A percentile compares a stretch with the other conserved stretches of the same genome.
These are phyloP conservation scores for Rhodotorula sp. DNA, from an alignment of 1,284 basidiomycete genomes.

Conservation along the genomic window DNA sequence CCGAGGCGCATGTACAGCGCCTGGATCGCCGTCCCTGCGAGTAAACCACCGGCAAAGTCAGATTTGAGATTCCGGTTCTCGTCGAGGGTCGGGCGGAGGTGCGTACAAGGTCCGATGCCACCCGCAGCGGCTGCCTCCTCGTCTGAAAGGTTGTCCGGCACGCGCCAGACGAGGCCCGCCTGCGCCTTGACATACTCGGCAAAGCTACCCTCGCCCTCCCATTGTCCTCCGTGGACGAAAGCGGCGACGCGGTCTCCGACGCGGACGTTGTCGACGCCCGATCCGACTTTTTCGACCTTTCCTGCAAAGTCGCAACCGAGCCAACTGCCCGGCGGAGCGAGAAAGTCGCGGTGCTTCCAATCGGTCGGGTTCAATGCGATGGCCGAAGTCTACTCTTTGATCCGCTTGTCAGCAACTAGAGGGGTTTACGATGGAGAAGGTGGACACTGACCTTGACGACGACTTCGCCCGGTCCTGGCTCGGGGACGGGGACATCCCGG, in stretches of 20 bases:
- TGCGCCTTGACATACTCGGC: conserved; percentile 51
- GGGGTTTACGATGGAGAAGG: background rate
- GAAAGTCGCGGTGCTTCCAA: conserved; percentile 47
- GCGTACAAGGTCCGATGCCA: conserved; percentile 35
- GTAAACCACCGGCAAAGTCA: background rate
- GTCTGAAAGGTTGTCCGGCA: conserved; percentile 53
- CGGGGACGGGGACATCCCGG: conserved; percentile 13
- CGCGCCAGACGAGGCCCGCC: conserved; percentile 44
- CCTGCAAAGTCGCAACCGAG: conserved; percentile 63
- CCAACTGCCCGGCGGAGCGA: conserved; percentile 48
- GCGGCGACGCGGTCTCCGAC: conserved; percentile 61
- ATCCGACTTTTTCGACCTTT: conserved; percentile 58
- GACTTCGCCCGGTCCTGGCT: conserved; percentile 11
- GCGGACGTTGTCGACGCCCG: conserved; percentile 55
- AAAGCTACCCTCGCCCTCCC: conserved; percentile 47
- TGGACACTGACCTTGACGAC: conserved; percentile 29
- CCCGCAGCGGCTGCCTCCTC: conserved; percentile 54
- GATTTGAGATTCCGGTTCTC: background rate
- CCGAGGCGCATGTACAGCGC: conserved; percentile 47
- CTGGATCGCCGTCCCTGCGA: conserved; percentile 50
- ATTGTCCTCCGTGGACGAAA: conserved; percentile 53
- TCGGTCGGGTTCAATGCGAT: conserved; percentile 44
- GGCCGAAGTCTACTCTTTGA: conserved; percentile 19
- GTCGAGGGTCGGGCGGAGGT: too few relatives aligned
- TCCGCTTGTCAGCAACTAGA: background rate